These are phyloP conservation scores for Leccinum longicurvipes DNA, from an alignment of 768 basidiomycete species.

Conservation along the genomic window DNA sequence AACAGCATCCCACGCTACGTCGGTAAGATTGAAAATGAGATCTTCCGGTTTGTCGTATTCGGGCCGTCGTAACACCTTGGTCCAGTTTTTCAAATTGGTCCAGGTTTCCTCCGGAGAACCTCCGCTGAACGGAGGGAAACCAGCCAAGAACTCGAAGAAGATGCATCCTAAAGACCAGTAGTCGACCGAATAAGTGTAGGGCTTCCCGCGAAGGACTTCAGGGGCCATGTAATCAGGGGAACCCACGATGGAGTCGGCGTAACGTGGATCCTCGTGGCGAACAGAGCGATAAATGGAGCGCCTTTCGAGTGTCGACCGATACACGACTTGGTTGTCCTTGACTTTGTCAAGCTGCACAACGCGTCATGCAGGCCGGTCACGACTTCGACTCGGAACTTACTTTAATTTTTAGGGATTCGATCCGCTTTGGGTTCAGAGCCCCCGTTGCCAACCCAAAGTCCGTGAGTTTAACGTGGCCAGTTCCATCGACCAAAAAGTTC, in stretches of 20 bases:
- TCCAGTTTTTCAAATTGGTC: constrained; percentile 99
- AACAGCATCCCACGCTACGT: constrained; percentile 92
- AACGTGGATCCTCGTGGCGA: constrained; percentile 84
- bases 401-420: constrained; percentile 93
- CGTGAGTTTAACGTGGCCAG: constrained; percentile 95
- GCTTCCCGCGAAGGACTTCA: constrained; percentile 89
- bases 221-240: constrained; percentile 99
- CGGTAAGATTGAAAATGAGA: constrained; percentile 91
- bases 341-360: constrained; percentile 82
- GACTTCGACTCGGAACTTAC: constrained; percentile 36
- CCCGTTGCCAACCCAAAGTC: constrained; percentile 98
- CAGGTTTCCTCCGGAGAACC: constrained; percentile 96
- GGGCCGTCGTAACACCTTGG: constrained; percentile 84
- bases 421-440: constrained; percentile 88
- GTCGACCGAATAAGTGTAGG: constrained; percentile 94
- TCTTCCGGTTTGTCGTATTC: constrained; percentile 96
- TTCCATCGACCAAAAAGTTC: constrained; percentile 96
- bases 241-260: constrained; percentile 96
- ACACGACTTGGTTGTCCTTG: constrained; percentile 87
- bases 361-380: constrained; percentile 1
- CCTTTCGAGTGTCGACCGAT: constrained; percentile 90
- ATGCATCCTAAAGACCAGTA: constrained; percentile 99
- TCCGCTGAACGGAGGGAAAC: constrained; percentile 98
- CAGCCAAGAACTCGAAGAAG: constrained; percentile 93
- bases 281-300: constrained; percentile 93